phyloP scores from a whole-genome alignment of 805 yeast species.

The Yarrowia bubula region DNA sequence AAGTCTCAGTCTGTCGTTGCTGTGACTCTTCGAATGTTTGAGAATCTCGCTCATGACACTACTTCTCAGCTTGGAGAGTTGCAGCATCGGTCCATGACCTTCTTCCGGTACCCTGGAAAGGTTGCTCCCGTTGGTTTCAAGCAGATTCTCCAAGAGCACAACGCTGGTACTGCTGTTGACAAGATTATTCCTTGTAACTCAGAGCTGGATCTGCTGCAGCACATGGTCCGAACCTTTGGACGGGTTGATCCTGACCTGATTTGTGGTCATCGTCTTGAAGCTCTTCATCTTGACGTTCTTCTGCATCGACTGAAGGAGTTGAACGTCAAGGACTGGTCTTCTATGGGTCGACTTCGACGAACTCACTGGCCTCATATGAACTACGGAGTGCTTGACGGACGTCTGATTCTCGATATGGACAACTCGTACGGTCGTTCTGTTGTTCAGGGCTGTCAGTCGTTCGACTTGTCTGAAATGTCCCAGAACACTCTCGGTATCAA shows the following conservation, averaged over 20 bases:
- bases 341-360: constrained; percentile 78
- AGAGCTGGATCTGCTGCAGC: constrained; percentile 5
- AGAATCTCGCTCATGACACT: constrained; percentile 68
- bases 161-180: constrained; percentile 37
- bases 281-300: constrained; percentile 71
- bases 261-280: constrained; percentile 83
- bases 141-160: constrained; percentile 46
- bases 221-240: constrained; percentile 66
- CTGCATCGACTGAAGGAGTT: constrained; percentile 77
- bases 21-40: constrained; percentile 71
- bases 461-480: constrained; percentile 92
- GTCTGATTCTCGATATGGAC: constrained; percentile 87
- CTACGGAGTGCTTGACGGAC: constrained; percentile 74
- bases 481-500: constrained; percentile 68
- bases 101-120: constrained; percentile 68
- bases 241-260: constrained; percentile 88
- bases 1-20: constrained; percentile 86
- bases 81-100: constrained; percentile 46
- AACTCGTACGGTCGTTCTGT: constrained; percentile 94
- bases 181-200: constrained; percentile 35
- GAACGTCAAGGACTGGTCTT: constrained; percentile 71
- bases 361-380: constrained; percentile 61
- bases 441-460: constrained; percentile 86
- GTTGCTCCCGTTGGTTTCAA: constrained; percentile 73
- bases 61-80: constrained; percentile 58